A percentile compares a stretch with the other conserved stretches of the same genome.
Conservation (phyloP, 345 rosid species). For the Excoecaria agallocha region DNA sequence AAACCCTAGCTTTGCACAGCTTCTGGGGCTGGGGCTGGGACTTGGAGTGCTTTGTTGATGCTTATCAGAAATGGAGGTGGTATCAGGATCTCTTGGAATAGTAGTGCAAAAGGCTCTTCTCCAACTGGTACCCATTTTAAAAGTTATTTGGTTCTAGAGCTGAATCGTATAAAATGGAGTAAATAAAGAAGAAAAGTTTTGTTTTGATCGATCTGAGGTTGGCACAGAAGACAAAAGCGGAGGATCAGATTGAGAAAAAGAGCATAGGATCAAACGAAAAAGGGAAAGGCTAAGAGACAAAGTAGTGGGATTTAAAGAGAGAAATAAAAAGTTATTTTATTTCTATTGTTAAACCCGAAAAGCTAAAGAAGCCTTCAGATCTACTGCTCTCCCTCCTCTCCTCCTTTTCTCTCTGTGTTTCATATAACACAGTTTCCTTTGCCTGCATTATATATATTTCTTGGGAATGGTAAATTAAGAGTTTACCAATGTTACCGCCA, state of each 20-base stretch:
- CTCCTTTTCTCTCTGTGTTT: constrained; percentile 19
- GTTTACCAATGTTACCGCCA: constrained; percentile 31
- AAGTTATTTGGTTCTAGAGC: not conserved
- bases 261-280: constrained; percentile 39
- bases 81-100: constrained; percentile 55
- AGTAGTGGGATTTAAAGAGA: constrained; percentile 14
- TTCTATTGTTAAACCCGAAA: constrained; percentile 23
- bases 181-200: constrained; percentile 20
- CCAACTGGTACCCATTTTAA: constrained; percentile 86
- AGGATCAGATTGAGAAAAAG: constrained; percentile 25
- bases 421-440: constrained; percentile 6
- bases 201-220: constrained; percentile 36
- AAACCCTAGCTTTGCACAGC: constrained; percentile 53
- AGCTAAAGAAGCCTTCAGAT: constrained; percentile 34
- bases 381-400: constrained; percentile 14
- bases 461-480: constrained; percentile 22
- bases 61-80: constrained; percentile 31
- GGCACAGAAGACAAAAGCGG: constrained; percentile 47
- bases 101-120: constrained; percentile 94
- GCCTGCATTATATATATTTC: constrained; percentile 17
- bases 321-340: not conserved
- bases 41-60: constrained; percentile 27
- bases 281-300: constrained; percentile 27
- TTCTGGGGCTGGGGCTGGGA: constrained; percentile 50
- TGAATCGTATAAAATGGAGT: constrained; percentile 2